Evolutionary conservation across 768 basidiomycete species (phyloP).

Genomic region (Lentinula detonsa): DNA sequence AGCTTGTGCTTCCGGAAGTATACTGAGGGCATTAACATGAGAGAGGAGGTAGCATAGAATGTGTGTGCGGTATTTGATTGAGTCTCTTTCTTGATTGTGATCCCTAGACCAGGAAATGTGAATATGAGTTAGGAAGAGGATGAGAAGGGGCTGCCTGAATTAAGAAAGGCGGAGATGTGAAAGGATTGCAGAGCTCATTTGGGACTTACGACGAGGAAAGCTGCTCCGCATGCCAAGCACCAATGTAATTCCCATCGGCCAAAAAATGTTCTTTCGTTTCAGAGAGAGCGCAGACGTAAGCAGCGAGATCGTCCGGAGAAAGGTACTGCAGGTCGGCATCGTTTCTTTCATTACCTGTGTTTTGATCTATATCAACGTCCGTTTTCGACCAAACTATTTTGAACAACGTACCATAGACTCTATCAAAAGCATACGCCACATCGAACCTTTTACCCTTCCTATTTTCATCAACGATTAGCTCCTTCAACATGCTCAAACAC

Average conservation of each 20-base stretch:
- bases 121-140: conserved; percentile 18
- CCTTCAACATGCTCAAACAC: conserved; percentile 44
- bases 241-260: conserved; percentile 55
- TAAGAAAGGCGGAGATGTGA: too few species aligned
- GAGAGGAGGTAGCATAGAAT: conserved; percentile 76
- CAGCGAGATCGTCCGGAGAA: conserved; percentile 54
- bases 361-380: neutral
- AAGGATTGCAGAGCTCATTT: conserved; percentile 26
- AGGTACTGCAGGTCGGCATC: conserved; percentile 52
- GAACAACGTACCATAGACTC: conserved; percentile 49
- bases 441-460: conserved; percentile 34
- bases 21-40: conserved; percentile 58
- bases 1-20: conserved; percentile 38
- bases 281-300: conserved; percentile 49
- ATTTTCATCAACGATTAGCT: conserved; percentile 8
- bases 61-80: conserved; percentile 19
- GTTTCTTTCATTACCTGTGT: neutral
- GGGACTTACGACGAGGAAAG: conserved; percentile 43
- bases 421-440: conserved; percentile 67
- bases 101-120: neutral
- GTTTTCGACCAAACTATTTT: neutral
- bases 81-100: conserved; percentile 24
- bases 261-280: conserved; percentile 48
- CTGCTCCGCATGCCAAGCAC: conserved; percentile 54
- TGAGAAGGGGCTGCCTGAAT: too few species aligned